Conservation (phyloP, 2,329 filamentous ascomycete genomes). For the Talaromyces islandicus region DNA sequence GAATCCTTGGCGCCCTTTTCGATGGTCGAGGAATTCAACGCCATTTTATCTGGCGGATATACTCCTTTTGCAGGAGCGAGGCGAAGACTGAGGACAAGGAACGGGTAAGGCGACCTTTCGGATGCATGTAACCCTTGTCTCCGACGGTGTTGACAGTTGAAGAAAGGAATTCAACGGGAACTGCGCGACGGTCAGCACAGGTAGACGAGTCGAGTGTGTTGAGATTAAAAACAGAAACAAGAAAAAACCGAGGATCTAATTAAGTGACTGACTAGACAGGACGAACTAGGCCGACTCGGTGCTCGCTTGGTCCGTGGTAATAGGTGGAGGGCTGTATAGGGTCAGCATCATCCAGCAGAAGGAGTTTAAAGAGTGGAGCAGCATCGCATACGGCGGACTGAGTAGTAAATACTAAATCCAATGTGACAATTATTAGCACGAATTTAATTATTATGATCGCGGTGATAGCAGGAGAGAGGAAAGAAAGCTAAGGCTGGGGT, state of each 20-base stretch:
- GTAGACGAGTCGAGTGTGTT: background rate
- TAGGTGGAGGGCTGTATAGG: background rate
- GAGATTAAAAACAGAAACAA: background rate
- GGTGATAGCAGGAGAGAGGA: background rate
- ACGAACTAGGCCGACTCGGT: background rate
- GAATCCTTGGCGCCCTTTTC: slow-evolving; percentile 9
- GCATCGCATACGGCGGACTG: background rate
- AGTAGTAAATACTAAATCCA: background rate
- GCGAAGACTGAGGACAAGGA: slow-evolving; percentile 21
- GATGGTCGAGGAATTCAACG: slow-evolving; percentile 21
- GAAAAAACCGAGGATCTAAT: background rate
- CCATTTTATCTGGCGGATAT: slow-evolving; percentile 35
- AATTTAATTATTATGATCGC: background rate
- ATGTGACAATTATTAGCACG: background rate
- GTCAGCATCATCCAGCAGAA: background rate
- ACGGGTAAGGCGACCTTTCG: slow-evolving; percentile 18
- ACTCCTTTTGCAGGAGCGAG: slow-evolving; percentile 26
- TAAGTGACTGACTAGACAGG: background rate
- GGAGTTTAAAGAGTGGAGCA: background rate
- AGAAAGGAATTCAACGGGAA: background rate
- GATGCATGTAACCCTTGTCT: slow-evolving; percentile 26
- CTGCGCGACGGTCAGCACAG: background rate
- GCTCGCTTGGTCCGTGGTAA: background rate
- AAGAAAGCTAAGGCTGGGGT: background rate
- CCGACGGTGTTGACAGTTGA: background rate